Evolutionary conservation across 208 protist species (phyloP).

Genomic region (Acanthamoeba pearcei): DNA sequence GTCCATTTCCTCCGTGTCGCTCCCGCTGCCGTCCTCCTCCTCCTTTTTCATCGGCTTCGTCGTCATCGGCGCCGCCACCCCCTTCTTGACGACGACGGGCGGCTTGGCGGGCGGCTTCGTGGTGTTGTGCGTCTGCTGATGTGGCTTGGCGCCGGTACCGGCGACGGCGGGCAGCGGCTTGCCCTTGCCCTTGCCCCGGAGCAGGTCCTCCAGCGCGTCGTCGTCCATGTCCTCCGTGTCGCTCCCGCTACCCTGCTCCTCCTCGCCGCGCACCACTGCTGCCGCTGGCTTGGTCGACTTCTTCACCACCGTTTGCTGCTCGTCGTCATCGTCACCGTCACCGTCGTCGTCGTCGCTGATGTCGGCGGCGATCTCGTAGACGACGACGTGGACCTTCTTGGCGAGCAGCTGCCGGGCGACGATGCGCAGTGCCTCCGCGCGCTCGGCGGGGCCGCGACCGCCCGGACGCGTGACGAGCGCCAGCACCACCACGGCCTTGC

Average conservation of each 20-base stretch:
- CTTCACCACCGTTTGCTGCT: background rate
- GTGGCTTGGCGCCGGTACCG: too few relatives aligned
- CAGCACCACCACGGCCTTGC: conserved; percentile 7
- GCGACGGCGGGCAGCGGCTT: too few relatives aligned
- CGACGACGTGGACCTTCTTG: conserved; percentile 4
- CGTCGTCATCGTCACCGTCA: background rate
- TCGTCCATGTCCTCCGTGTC: conserved; percentile 19
- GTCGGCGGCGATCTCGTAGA: conserved; percentile 15
- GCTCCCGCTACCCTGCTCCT: background rate
- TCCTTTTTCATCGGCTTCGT: too few relatives aligned
- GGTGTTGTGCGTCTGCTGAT: too few relatives aligned
- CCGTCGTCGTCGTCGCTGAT: background rate
- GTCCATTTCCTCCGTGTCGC: conserved; percentile 15
- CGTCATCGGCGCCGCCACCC: too few relatives aligned
- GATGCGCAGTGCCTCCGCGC: background rate
- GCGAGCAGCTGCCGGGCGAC: background rate
- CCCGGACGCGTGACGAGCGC: background rate
- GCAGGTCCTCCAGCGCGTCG: background rate
- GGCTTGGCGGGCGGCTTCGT: too few relatives aligned
- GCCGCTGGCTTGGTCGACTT: background rate
- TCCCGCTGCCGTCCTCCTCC: background rate
- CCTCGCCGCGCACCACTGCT: too few relatives aligned
- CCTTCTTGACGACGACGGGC: background rate
- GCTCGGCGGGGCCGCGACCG: background rate
- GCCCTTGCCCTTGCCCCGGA: background rate